phyloP scores from a whole-genome alignment of 208 protist genomes.

The Trichomonas tenax region DNA sequence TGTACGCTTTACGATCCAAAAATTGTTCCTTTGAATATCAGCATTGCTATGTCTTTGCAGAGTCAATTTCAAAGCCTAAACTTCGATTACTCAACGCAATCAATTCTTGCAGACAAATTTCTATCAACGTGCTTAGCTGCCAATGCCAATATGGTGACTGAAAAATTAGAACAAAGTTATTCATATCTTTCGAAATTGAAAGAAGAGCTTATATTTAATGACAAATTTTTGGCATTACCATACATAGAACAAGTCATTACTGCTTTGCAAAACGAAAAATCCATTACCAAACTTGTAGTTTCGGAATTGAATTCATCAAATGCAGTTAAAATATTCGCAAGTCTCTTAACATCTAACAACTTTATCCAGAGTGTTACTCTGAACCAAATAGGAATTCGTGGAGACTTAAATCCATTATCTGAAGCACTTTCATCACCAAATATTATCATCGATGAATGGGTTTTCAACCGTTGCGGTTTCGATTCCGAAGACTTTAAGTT shows the following conservation, averaged over 20 bases:
- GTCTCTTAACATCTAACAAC: background rate
- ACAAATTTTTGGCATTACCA: background rate
- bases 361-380: background rate
- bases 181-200: background rate
- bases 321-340: background rate
- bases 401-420: background rate
- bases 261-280: background rate
- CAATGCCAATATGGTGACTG: background rate
- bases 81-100: background rate
- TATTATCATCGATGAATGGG: background rate
- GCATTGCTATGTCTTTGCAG: background rate
- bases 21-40: background rate
- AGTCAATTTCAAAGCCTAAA: background rate
- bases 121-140: background rate
- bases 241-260: background rate
- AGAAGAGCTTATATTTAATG: background rate
- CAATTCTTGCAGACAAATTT: background rate
- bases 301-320: background rate
- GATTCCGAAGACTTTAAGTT: background rate
- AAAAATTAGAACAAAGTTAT: background rate
- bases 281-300: background rate
- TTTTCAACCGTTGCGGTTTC: background rate
- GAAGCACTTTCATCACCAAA: background rate
- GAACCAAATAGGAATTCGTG: background rate
- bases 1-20: background rate